Evolutionary conservation across 2,329 filamentous ascomycete genomes (phyloP), one percentile per base, ranked within the genome.

Genomic region (Diaporthe sp.): DNA sequence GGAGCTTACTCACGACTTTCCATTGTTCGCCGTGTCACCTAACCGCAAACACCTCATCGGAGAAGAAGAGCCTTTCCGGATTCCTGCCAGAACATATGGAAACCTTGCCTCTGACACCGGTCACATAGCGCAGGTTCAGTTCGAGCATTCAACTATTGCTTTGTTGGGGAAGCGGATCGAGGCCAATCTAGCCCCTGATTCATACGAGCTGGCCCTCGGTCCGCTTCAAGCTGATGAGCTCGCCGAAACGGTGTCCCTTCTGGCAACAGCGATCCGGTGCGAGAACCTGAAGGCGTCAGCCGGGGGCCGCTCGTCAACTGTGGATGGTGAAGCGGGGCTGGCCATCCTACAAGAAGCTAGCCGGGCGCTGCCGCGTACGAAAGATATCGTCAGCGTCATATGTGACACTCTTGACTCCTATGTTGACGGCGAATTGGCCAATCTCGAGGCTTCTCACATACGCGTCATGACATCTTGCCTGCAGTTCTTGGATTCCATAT

Each of bases 321-420:
- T 56, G 22, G 68, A 74, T 56, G 72, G 79, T 74, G 78, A 85
- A 72, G 78, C 82, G 4, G 84, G 85, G 0, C 76, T 89, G 35
- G 85, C 86, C 30, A 83, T 93, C 17, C 81, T 93, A 44, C 86
- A 89, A 47, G 90, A 92, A 84, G 88, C 87, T 77, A 90, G 86
- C 82, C 91, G 85, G 81, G 89, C 81, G 75, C 85, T 87, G 77
- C 84, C 84, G 32, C 86, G 89, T 47, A 92, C 89, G 72, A 90
- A 88, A 76, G 96, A 98, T 81, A 92, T 98, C 70, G 89, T 97
- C 70, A 91, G 91, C 15, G 90, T 98, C 55, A 86, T 98, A 37
- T 94, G 95, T 78, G 93, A 97, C 75, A 94, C 96, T 1, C 92
- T 98, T 78, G 97, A 98, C 78, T 88, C 88, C 73, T 88, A 89